Evolutionary conservation across 2,329 filamentous ascomycete genomes (phyloP), one percentile per base, ranked within the genome.

Genomic region (Aureobasidium sp.): DNA sequence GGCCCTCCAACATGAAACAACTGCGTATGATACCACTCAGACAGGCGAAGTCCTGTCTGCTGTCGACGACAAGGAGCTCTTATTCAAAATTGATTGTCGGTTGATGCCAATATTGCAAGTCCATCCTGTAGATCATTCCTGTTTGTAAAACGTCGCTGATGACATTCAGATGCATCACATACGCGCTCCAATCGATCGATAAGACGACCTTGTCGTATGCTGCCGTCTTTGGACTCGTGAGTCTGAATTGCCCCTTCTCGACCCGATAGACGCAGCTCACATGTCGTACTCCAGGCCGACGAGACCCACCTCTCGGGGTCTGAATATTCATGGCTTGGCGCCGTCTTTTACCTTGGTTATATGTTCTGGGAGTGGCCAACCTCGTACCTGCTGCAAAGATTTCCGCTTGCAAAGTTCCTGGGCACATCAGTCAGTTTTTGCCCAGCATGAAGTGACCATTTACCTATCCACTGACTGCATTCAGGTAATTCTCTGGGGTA

Each of bases 331-430:
- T 83, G 81, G 79, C 70, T 78, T 7, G 44, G 73, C 62, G 77
- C 70, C 63, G 78, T 83, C 68, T 82, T 81, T 65, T 82, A 82
- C 68, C 78, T 82, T 66, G 80, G 79, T 0, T 82, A 82, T 61
- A 69, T 83, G 23, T 82, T 79, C 2, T 87, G 81, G 81, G 86
- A 88, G 70, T 88, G 85, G 70, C 86, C 86, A 0, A 87, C 85
- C 1, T 86, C 81, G 68, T 80, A 83, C 13, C 77, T 88, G 36
- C 77, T 89, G 12, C 86, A 88, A 70, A 76, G 80, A 1, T 73
- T 88, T 1, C 86, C 86, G 0, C 73, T 88, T 5, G 86, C 83
- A 0, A 88, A 88, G 69, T 88, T 48, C 17, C 15, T 48, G 15
- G 46, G 46, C 26, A 17, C 17, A 7, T 48, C 46, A 15, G 46